Evolutionary conservation across 2,329 filamentous ascomycete genomes (phyloP).

Genomic region (Ceratocystis diversiconidia): DNA sequence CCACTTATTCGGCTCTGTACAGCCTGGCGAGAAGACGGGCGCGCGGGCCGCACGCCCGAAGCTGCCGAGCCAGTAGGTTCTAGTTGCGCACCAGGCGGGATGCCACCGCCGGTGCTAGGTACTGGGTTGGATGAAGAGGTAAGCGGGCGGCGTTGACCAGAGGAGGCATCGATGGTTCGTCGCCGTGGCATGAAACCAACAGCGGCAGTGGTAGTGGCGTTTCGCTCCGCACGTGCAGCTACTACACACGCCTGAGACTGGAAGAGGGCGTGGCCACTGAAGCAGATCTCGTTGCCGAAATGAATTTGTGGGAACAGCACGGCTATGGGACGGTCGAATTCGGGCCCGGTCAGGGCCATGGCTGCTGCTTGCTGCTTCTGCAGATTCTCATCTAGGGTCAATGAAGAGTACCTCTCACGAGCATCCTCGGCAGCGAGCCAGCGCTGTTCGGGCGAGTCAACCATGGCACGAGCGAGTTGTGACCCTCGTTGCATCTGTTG

Average conservation of each 20-base stretch:
- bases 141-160: not conserved
- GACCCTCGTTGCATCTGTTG: slow-evolving; percentile 18
- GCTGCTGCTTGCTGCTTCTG: slow-evolving; percentile 9
- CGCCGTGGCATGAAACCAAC: slow-evolving; percentile 11
- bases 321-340: slow-evolving; percentile 14
- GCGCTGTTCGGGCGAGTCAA: slow-evolving; percentile 13
- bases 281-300: slow-evolving; percentile 17
- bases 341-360: slow-evolving; percentile 6
- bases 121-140: not conserved
- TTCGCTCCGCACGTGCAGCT: slow-evolving; percentile 14
- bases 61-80: slow-evolving; percentile 14
- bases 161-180: slow-evolving; percentile 6
- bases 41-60: slow-evolving; percentile 13
- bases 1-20: slow-evolving; percentile 12
- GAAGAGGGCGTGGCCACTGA: slow-evolving; percentile 17
- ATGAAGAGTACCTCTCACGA: slow-evolving; percentile 15
- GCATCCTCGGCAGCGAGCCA: slow-evolving; percentile 14
- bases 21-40: slow-evolving; percentile 15
- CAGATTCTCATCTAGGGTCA: slow-evolving; percentile 12
- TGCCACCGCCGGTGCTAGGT: not conserved
- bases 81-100: slow-evolving; percentile 5
- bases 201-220: slow-evolving; percentile 4
- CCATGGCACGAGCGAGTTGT: slow-evolving; percentile 12
- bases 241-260: slow-evolving; percentile 15
- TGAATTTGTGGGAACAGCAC: slow-evolving; percentile 17